These are phyloP conservation scores for Suillus occidentalis DNA, from an alignment of 768 basidiomycete species.

Conservation along the genomic window DNA sequence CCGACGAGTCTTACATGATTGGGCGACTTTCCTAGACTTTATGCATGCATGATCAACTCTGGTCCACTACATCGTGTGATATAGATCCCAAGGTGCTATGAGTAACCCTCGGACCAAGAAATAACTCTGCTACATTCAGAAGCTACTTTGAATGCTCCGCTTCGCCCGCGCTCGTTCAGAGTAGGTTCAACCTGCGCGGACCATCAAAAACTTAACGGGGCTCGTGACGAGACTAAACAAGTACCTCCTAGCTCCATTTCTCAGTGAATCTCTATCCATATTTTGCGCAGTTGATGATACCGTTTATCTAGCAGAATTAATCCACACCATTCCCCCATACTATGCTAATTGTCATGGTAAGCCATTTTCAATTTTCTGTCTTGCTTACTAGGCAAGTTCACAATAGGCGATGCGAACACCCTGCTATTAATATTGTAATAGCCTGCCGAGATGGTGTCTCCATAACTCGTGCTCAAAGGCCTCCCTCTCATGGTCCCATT, in stretches of 20 bases:
- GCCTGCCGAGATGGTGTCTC: background rate
- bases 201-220: background rate
- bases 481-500: background rate
- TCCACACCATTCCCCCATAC: background rate
- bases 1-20: too few species aligned
- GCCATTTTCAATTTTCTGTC: background rate
- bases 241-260: background rate
- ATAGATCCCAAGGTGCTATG: background rate
- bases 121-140: background rate
- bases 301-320: background rate
- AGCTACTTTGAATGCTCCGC: background rate
- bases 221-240: background rate
- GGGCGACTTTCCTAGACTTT: too few species aligned
- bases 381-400: background rate
- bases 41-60: too few species aligned
- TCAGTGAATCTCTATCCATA: background rate
- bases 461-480: background rate
- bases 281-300: background rate
- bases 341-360: background rate
- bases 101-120: background rate
- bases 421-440: background rate
- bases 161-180: background rate
- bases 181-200: background rate
- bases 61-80: background rate
- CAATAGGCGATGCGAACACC: background rate